phyloP scores from a whole-genome alignment of 306 rosid species.

The Amphicarpaea edgeworthii region DNA sequence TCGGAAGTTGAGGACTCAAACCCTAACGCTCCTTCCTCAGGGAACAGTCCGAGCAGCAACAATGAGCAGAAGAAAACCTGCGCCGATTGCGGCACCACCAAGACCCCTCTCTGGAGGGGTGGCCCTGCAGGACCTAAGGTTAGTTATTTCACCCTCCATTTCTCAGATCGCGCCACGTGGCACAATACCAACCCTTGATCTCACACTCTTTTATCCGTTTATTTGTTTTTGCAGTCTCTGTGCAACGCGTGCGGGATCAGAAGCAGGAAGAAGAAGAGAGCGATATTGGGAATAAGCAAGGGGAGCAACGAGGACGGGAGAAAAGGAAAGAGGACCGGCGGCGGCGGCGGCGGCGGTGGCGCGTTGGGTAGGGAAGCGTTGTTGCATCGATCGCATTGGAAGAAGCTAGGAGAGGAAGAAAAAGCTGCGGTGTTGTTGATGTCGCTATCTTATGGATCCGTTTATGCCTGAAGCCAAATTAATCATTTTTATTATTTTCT shows the following conservation, averaged over 20 bases:
- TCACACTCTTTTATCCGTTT: not conserved
- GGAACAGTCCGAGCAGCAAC: slow-evolving; percentile 51
- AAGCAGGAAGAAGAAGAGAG: slow-evolving; percentile 95
- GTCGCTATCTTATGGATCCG: slow-evolving; percentile 94
- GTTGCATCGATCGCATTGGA: slow-evolving; percentile 82
- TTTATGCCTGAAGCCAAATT: slow-evolving; percentile 55
- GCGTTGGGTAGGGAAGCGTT: slow-evolving; percentile 76
- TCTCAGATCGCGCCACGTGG: slow-evolving; percentile 8
- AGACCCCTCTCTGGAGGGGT: slow-evolving; percentile 97
- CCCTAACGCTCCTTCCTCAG: slow-evolving; percentile 60
- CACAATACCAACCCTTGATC: not conserved
- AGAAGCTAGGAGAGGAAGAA: slow-evolving; percentile 86
- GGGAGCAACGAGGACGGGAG: slow-evolving; percentile 62
- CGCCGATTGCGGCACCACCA: slow-evolving; percentile 92
- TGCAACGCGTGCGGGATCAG: slow-evolving; percentile 99
- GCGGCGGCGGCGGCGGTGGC: slow-evolving; percentile 56
- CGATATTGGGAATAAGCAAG: slow-evolving; percentile 73
- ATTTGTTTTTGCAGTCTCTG: slow-evolving; percentile 69
- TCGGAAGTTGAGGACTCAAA: slow-evolving; percentile 73
- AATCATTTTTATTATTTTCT: not conserved
- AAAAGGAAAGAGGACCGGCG: slow-evolving; percentile 67
- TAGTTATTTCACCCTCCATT: not conserved
- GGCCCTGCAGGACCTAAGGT: slow-evolving; percentile 99
- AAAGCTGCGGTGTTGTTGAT: slow-evolving; percentile 90
- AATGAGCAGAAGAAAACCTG: slow-evolving; percentile 75